These are phyloP conservation scores for Colletotrichum sp. DNA, from an alignment of 2,329 filamentous ascomycete species.

Conservation along the genomic window DNA sequence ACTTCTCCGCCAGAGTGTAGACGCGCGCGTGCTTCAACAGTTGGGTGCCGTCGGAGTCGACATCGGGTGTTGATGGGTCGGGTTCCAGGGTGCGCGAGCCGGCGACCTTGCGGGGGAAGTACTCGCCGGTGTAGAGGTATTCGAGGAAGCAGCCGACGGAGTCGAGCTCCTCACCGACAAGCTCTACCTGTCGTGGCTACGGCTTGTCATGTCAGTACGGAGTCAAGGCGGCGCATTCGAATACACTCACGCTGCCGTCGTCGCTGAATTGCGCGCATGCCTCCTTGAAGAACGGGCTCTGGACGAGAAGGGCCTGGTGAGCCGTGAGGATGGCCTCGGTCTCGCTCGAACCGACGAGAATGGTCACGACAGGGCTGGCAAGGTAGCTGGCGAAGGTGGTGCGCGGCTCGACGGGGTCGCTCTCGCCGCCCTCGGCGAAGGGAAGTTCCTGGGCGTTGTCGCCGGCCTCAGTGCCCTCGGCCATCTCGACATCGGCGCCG, in stretches of 20 bases:
- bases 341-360: slow-evolving; percentile 68
- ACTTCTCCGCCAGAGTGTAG: slow-evolving; percentile 86
- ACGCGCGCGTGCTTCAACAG: slow-evolving; percentile 88
- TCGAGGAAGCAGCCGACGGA: slow-evolving; percentile 82
- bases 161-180: slow-evolving; percentile 71
- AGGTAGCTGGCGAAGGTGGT: slow-evolving; percentile 64
- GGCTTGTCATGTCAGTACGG: neutral
- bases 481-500: slow-evolving; percentile 44
- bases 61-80: slow-evolving; percentile 66
- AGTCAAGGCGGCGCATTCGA: neutral
- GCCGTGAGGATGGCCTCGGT: slow-evolving; percentile 71
- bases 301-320: slow-evolving; percentile 77
- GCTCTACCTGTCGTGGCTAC: slow-evolving; percentile 69
- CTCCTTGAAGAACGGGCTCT: slow-evolving; percentile 77
- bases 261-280: slow-evolving; percentile 66
- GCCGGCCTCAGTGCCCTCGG: slow-evolving; percentile 31
- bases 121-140: slow-evolving; percentile 84
- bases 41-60: slow-evolving; percentile 81
- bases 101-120: slow-evolving; percentile 75
- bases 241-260: slow-evolving; percentile 61
- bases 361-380: slow-evolving; percentile 70
- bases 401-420: slow-evolving; percentile 37
- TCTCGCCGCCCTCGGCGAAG: slow-evolving; percentile 41
- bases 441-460: slow-evolving; percentile 40
- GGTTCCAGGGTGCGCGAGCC: slow-evolving; percentile 72